A percentile compares a stretch with the other conserved stretches of the same genome.
phyloP scores from a whole-genome alignment of 768 basidiomycete species.

The Lentinula raphanica region DNA sequence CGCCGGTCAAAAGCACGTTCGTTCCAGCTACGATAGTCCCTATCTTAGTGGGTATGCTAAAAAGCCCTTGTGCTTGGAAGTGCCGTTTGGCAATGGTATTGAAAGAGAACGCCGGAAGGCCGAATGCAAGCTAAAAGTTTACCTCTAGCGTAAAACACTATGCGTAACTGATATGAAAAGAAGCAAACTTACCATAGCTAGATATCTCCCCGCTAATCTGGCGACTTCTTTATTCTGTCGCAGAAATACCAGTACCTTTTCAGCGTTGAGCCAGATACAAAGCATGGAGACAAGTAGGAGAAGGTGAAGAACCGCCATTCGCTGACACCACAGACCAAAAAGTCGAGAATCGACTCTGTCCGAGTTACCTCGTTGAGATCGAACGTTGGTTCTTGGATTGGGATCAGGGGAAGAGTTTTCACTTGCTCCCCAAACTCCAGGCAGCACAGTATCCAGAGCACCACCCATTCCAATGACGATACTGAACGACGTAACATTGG shows the following conservation, averaged over 20 bases:
- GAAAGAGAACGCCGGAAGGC: conserved; percentile 44
- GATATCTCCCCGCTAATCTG: conserved; percentile 47
- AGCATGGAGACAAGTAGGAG: conserved; percentile 1
- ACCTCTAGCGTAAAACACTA: background rate
- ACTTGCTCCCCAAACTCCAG: conserved; percentile 66
- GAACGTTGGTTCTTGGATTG: too few species aligned
- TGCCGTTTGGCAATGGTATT: conserved; percentile 27
- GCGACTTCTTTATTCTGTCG: conserved; percentile 59
- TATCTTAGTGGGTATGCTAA: conserved; percentile 80
- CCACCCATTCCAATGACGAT: conserved; percentile 46
- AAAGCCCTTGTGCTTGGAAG: conserved; percentile 47
- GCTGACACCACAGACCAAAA: conserved; percentile 64
- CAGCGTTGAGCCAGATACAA: conserved; percentile 49
- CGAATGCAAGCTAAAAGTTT: background rate
- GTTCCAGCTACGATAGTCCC: conserved; percentile 79
- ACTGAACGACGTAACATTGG: conserved; percentile 23
- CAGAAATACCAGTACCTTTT: conserved; percentile 48
- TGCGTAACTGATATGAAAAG: background rate
- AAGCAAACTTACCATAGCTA: conserved; percentile 52
- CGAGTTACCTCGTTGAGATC: conserved; percentile 42
- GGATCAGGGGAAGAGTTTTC: background rate
- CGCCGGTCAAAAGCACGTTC: conserved; percentile 41
- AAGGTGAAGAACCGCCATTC: conserved; percentile 34
- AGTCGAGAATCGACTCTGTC: background rate
- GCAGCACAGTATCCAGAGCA: conserved; percentile 68